A percentile compares a stretch with the other conserved stretches of the same genome.
Conservation (phyloP, 208 protist species). For the Phytomonas sp. region DNA sequence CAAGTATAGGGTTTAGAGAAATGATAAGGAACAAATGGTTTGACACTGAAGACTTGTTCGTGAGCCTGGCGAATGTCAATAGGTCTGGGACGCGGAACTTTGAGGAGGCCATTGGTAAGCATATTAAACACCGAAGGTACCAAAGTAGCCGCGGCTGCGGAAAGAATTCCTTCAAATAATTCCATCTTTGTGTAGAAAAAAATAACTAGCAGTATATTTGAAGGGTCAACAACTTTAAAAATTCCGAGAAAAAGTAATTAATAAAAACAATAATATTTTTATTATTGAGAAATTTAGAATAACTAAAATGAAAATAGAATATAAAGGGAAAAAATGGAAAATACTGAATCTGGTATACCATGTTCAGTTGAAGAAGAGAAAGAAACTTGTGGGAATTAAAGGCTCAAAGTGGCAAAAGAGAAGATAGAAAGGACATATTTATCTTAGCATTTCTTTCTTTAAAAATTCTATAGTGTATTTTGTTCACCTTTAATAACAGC, state of each 20-base stretch:
- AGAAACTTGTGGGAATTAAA: not conserved
- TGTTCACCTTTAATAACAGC: not conserved
- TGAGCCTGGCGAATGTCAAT: conserved; percentile 52
- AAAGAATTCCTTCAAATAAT: not conserved
- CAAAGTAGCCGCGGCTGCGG: conserved; percentile 18
- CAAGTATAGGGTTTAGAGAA: conserved; percentile 66
- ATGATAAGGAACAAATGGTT: conserved; percentile 61
- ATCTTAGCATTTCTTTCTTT: not conserved
- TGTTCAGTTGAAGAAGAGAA: conserved; percentile 1
- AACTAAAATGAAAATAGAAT: not conserved
- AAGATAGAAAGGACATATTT: conserved; percentile 4
- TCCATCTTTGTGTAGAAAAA: conserved; percentile 6
- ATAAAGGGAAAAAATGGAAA: conserved; percentile 6
- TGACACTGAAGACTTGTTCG: conserved; percentile 29
- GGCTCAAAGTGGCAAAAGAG: not conserved
- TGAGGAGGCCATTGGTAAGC: conserved; percentile 44
- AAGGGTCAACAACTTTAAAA: not conserved
- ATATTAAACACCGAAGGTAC: conserved; percentile 18
- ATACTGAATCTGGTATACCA: not conserved
- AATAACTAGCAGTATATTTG: not conserved
- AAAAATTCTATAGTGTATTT: not conserved
- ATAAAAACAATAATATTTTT: not conserved
- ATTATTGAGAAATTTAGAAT: not conserved
- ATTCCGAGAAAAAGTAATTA: not conserved
- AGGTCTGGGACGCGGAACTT: conserved; percentile 39